Evolutionary conservation across 2,329 filamentous ascomycete species (phyloP).

Genomic region (Cadophora gregata): DNA sequence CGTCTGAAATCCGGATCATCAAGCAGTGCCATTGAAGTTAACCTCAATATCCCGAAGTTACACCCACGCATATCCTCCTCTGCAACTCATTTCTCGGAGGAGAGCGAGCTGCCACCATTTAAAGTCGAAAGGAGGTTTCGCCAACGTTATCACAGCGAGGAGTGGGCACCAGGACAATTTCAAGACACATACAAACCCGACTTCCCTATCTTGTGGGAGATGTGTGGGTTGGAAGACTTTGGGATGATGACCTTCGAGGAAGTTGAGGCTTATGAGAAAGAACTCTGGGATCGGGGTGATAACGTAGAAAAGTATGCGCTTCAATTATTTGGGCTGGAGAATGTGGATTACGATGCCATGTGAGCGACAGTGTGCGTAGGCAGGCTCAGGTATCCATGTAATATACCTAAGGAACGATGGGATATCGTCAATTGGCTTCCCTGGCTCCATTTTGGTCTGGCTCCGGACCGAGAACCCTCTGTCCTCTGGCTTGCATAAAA

Average conservation of each 20-base stretch:
- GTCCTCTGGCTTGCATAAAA: not conserved
- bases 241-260: not conserved
- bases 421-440: too few species aligned
- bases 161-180: not conserved
- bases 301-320: not conserved
- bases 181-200: not conserved
- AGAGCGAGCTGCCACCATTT: not conserved
- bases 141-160: conserved; percentile 8
- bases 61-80: conserved; percentile 1
- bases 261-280: not conserved
- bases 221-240: not conserved
- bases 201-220: not conserved
- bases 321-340: not conserved
- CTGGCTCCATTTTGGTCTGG: too few species aligned
- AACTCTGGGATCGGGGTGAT: not conserved
- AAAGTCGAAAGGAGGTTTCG: conserved; percentile 5
- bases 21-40: not conserved
- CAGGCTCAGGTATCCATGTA: too few species aligned
- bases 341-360: not conserved
- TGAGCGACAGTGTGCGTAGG: not conserved
- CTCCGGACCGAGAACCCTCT: too few species aligned
- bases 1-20: not conserved
- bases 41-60: conserved; percentile 11
- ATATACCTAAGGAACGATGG: too few species aligned
- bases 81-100: not conserved